phyloP scores from a whole-genome alignment of 768 basidiomycete genomes.

The Kwoniella pini region DNA sequence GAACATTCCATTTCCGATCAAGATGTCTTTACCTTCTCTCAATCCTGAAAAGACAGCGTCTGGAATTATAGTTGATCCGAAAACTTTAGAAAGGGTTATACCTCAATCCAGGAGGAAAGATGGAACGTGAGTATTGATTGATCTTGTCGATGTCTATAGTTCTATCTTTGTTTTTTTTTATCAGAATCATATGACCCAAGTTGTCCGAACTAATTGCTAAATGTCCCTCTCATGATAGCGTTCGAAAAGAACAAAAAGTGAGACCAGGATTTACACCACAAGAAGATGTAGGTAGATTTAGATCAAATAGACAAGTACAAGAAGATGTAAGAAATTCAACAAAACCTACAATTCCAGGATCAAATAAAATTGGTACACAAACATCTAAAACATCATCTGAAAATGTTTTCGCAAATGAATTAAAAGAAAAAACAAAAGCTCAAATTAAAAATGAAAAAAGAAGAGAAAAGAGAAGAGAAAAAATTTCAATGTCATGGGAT shows the following conservation, averaged over 20 bases:
- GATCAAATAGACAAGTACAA: constrained; percentile 63
- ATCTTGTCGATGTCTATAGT: too few species aligned
- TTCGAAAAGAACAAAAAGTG: constrained; percentile 84
- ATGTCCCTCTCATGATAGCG: constrained; percentile 59
- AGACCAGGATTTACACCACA: constrained; percentile 92
- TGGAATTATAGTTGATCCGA: constrained; percentile 82
- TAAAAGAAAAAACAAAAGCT: constrained; percentile 55
- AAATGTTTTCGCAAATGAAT: constrained; percentile 28
- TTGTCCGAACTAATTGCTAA: too few species aligned
- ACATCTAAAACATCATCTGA: neutral
- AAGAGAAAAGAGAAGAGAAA: constrained; percentile 73
- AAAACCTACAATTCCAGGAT: constrained; percentile 84
- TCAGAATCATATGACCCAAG: too few species aligned
- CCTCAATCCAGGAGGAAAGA: constrained; percentile 79
- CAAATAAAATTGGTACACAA: constrained; percentile 63
- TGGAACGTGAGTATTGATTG: constrained; percentile 74
- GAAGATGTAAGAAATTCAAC: constrained; percentile 62
- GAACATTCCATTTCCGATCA: neutral
- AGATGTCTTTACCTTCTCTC: constrained; percentile 75
- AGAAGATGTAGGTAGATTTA: constrained; percentile 86
- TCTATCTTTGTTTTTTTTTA: neutral
- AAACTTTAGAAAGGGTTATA: constrained; percentile 82
- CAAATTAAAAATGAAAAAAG: constrained; percentile 79
- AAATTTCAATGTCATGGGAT: constrained; percentile 61
- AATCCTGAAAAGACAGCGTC: constrained; percentile 69